Evolutionary conservation across 345 rosid species (phyloP).

Genomic region (Salix suchowensis): DNA sequence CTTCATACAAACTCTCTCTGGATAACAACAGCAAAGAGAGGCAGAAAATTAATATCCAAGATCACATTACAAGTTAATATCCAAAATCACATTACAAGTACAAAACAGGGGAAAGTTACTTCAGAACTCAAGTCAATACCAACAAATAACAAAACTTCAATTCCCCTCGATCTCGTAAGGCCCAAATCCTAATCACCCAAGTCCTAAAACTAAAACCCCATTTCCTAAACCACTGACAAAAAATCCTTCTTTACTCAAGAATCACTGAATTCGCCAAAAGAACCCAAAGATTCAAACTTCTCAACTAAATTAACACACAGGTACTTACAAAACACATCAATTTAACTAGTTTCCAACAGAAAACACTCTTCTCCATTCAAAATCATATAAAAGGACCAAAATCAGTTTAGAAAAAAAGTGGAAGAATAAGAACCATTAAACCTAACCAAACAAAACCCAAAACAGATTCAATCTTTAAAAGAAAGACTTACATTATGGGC

Average conservation of each 20-base stretch:
- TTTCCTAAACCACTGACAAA: not conserved
- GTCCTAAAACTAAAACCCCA: not conserved
- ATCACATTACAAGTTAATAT: not conserved
- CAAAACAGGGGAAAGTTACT: not conserved
- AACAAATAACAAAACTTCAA: not conserved
- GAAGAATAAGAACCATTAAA: not conserved
- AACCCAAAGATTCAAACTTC: not conserved
- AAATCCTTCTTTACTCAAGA: not conserved
- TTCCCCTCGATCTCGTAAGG: not conserved
- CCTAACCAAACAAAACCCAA: conserved; percentile 6
- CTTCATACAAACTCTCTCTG: conserved; percentile 95
- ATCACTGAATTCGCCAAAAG: not conserved
- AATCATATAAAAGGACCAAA: not conserved
- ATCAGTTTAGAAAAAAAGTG: not conserved
- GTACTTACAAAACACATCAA: not conserved
- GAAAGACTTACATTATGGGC: conserved; percentile 62
- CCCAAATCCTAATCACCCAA: not conserved
- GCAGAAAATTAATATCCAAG: not conserved
- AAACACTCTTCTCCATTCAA: not conserved
- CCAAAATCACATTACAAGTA: not conserved
- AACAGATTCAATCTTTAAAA: not conserved
- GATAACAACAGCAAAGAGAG: not conserved
- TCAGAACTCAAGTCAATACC: not conserved
- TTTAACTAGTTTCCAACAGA: not conserved
- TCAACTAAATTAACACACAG: not conserved